Evolutionary conservation across 306 rosid genomes (phyloP), one percentile per base, ranked within the genome.

Genomic region (Macrotyloma uniflorum): DNA sequence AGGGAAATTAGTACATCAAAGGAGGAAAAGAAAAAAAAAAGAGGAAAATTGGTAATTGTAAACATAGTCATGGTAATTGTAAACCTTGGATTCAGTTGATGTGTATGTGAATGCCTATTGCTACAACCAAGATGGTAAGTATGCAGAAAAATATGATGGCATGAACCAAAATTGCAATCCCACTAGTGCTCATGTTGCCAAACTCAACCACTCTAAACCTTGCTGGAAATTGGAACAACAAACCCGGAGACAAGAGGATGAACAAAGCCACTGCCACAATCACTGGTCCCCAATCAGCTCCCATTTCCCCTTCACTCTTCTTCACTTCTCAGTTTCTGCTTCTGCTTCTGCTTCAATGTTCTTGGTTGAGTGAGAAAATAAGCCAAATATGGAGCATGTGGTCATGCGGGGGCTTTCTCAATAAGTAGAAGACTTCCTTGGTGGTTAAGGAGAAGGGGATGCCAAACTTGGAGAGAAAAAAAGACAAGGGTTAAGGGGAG

Each of bases 161-260:
- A 78, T 95, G 99, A 74, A 96, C 74, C 80, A 96, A 88, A 84
- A 96, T 91, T 54, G 99, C 89, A 66, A 96, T 93, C 57, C 99
- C 99, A 64, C 99, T 96, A 11, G 99, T 96, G 83, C 16, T 19
- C 99, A 96, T 93, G 91, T 89, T 96, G 7, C 99, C 99, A 46
- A 96, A 96, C 85, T 96, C 99, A 79, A 96, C 79, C 42, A 91
- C 87, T 45, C 98, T 82, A 46, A 59, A 59, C 83, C 96, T 91
- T 30, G 97, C 86, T 1, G 99, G 98, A 23, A 96, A 32, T 51
- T 96, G 99, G 80, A 93, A 91, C 16, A 96, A 89, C 84, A 96
- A 82, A 64, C 99, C 98, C 0, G 98, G 98, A 1, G 99, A 96
- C 28, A 96, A 80, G 74, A 96, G 79, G 54, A 96, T 96, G 93